Percentiles rank a stretch among this genome's conserved stretches.
These are phyloP conservation scores for Tolypocladium ovalisporum DNA, from an alignment of 2,329 filamentous ascomycete species.

Conservation along the genomic window DNA sequence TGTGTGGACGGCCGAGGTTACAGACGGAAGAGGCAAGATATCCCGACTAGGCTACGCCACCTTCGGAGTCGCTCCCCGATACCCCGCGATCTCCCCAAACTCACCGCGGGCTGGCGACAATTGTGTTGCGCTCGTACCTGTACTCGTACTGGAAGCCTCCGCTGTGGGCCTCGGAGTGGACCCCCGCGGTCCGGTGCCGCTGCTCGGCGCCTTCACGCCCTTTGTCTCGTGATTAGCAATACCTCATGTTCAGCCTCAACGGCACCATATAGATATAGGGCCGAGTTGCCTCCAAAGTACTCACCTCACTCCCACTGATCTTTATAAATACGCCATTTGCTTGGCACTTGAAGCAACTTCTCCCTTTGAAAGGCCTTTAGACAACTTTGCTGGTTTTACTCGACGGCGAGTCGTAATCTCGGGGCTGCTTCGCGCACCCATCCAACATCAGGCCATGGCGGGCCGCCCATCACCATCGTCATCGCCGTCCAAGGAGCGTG, in stretches of 20 bases:
- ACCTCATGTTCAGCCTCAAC: background rate
- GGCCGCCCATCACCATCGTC: constrained; percentile 3
- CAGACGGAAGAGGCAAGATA: background rate
- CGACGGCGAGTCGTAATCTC: background rate
- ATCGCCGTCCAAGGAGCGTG: constrained; percentile 1
- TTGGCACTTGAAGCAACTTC: background rate
- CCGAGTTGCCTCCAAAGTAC: too few species aligned
- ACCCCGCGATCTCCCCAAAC: background rate
- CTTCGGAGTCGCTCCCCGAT: background rate
- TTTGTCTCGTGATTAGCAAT: background rate
- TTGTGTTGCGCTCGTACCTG: background rate
- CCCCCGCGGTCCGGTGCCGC: background rate
- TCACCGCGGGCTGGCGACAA: background rate
- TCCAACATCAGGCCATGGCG: constrained; percentile 6
- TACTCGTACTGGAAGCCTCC: too few species aligned
- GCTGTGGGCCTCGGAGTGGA: background rate
- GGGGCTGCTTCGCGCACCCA: background rate
- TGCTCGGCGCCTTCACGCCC: background rate
- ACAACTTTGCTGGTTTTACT: background rate
- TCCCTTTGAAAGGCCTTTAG: background rate
- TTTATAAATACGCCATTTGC: background rate
- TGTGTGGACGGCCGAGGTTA: background rate
- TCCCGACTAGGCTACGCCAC: background rate
- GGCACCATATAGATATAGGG: background rate
- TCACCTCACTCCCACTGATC: background rate